Conservation (phyloP, 352 stramenopile species). For the Pythium pectinolyticum region DNA sequence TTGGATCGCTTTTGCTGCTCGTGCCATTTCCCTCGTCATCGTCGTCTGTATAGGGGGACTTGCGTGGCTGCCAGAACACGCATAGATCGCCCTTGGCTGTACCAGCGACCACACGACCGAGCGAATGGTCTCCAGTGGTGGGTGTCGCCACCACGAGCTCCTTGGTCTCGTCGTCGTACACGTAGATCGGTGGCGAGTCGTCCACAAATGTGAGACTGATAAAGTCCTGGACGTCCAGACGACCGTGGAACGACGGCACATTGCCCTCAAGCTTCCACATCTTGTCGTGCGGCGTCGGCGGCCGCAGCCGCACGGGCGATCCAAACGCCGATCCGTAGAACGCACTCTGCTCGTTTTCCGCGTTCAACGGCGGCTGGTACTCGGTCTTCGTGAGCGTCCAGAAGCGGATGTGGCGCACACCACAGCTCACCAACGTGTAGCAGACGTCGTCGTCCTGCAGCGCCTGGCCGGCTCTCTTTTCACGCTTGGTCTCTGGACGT, state of each 20-base stretch:
- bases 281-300: slow-evolving; percentile 57
- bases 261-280: slow-evolving; percentile 78
- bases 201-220: slow-evolving; percentile 67
- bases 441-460: slow-evolving; percentile 69
- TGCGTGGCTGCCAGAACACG: slow-evolving; percentile 63
- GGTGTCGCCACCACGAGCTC: slow-evolving; percentile 41
- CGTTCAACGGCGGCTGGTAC: slow-evolving; percentile 38
- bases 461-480: slow-evolving; percentile 57
- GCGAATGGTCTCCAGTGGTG: slow-evolving; percentile 57
- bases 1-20: too few species aligned
- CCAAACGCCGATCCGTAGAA: slow-evolving; percentile 69
- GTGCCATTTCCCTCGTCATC: too few species aligned
- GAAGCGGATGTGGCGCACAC: slow-evolving; percentile 73
- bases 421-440: slow-evolving; percentile 74
- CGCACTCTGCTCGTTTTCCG: slow-evolving; percentile 54
- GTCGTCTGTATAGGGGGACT: slow-evolving; percentile 34
- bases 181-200: slow-evolving; percentile 57
- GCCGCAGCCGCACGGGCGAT: slow-evolving; percentile 41
- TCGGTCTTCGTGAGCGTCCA: slow-evolving; percentile 69
- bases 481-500: slow-evolving; percentile 45
- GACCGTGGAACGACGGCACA: slow-evolving; percentile 64
- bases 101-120: slow-evolving; percentile 59
- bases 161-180: slow-evolving; percentile 53
- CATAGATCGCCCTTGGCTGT: slow-evolving; percentile 69
- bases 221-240: slow-evolving; percentile 73